Percentiles rank a stretch among this genome's conserved stretches.
These are phyloP conservation scores for Beauveria medogensis DNA, from an alignment of 2,329 filamentous ascomycete species.

Conservation along the genomic window DNA sequence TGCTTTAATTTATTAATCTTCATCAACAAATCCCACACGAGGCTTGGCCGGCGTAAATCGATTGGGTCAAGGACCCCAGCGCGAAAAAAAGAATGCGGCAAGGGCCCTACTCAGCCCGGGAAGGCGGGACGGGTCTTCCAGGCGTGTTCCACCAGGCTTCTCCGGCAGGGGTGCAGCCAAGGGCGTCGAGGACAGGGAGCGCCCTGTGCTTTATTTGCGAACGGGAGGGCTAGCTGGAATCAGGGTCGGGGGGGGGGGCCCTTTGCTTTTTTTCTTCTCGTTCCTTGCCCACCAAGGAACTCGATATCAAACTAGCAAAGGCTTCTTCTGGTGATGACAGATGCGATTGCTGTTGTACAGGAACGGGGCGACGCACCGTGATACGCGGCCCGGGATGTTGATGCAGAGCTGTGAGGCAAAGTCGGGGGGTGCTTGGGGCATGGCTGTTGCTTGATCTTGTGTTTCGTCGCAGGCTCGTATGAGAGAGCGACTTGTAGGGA, in stretches of 20 bases:
- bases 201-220: slow-evolving; percentile 6
- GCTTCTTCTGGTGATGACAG: neutral
- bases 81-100: no score
- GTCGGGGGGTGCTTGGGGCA: neutral
- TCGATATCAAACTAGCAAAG: neutral
- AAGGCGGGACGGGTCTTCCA: slow-evolving; percentile 2
- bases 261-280: no score
- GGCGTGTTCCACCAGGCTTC: slow-evolving; percentile 6
- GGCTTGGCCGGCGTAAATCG: no score
- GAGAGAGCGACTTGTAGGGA: no score
- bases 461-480: neutral
- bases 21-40: no score
- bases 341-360: neutral
- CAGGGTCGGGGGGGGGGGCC: neutral
- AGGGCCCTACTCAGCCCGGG: no score
- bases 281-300: neutral
- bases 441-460: neutral
- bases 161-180: neutral
- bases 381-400: neutral
- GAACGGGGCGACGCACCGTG: neutral
- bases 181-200: neutral
- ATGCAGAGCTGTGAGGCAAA: neutral
- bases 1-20: no score
- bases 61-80: no score
- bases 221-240: neutral